Evolutionary conservation across 495 filamentous ascomycete species (phyloP).

Genomic region (Tetracladium marchalianum): DNA sequence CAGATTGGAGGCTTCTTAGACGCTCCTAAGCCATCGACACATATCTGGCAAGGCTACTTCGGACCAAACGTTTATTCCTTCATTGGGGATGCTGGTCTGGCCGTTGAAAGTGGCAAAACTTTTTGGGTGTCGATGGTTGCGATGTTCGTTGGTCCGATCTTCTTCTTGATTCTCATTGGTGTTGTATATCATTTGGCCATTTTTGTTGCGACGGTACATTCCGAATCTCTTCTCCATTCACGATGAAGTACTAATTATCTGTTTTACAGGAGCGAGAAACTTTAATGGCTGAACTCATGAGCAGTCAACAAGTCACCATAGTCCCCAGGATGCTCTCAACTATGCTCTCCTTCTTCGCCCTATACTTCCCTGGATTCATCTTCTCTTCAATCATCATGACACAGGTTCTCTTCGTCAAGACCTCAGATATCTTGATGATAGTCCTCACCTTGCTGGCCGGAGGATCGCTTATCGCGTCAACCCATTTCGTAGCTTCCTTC

Average conservation of each 20-base stretch:
- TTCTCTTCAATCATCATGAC: conserved; percentile 28
- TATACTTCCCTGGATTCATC: conserved; percentile 36
- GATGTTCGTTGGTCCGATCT: conserved; percentile 9
- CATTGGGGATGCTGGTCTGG: too few relatives aligned
- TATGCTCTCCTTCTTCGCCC: conserved; percentile 28
- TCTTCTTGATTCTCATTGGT: conserved; percentile 15
- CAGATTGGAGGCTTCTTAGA: conserved; percentile 9
- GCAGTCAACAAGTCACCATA: conserved; percentile 13
- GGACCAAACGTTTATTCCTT: too few relatives aligned
- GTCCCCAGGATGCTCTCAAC: conserved; percentile 14
- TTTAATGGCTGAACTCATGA: conserved; percentile 14
- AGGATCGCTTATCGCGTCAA: conserved; percentile 29
- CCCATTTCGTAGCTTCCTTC: conserved; percentile 30
- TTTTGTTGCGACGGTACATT: conserved; percentile 9
- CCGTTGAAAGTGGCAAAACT: neutral
- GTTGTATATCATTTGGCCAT: conserved; percentile 14
- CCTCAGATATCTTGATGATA: conserved; percentile 28
- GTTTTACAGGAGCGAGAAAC: conserved; percentile 10
- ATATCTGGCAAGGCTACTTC: conserved; percentile 5
- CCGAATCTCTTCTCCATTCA: too few relatives aligned
- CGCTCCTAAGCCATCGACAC: conserved; percentile 4
- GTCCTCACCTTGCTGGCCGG: conserved; percentile 30
- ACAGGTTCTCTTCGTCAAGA: conserved; percentile 26
- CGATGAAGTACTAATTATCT: neutral
- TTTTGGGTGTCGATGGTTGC: conserved; percentile 9